Base-by-base conservation (phyloP, 2,329 filamentous ascomycete genomes). In the Hypoxylon sp. region DNA sequence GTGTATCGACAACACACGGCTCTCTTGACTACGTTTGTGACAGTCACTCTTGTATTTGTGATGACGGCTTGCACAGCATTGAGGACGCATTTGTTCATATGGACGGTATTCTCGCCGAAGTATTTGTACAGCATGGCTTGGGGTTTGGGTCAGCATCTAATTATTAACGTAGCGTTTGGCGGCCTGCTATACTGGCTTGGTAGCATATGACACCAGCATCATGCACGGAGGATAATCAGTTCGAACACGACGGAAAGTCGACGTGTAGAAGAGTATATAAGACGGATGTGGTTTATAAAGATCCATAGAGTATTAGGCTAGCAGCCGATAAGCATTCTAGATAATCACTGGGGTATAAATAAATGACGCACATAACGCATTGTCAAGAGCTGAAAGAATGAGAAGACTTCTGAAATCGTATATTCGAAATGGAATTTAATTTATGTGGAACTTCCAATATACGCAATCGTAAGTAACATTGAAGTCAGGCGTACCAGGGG, bases 101-200 rank as follows among this genome's bases (percentile, higher is more conserved):
- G 96, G 96, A 98, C 95, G 0, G 96, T 99, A 10, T 99, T 99
- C 79, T 97, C 93, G 70, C 96, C 96, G 0, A 99, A 98, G 80
- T 98, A 94, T 79, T 81, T 99, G 72, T 99, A 97, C 78, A 92
- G 90, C 70, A 91, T 96, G 84, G 93, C 91, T 13, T 99, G 96
- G 97, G 89, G 87, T 68, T 76, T 95, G 49, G 92, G 88, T 6
- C 93, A 94, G 82, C 95, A 99, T 86, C 77, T 94, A 67, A 77
- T 86, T 38, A 83, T 95, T 46, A 94, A 95, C 78, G 73, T 94
- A 34, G 82, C 86, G 4, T 72, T 91, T 46, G 89, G 89, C 0
- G 84, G 88, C 30, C 58, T 87, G 38, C 72, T 92, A 50, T 89
- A 86, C 75, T 86, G 83, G 82, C 63, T 89, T 13, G 85, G 83